Percentiles rank a stretch among this genome's conserved stretches.
phyloP scores from a whole-genome alignment of 73 alveolate species.

The Paramecium caudatum region DNA sequence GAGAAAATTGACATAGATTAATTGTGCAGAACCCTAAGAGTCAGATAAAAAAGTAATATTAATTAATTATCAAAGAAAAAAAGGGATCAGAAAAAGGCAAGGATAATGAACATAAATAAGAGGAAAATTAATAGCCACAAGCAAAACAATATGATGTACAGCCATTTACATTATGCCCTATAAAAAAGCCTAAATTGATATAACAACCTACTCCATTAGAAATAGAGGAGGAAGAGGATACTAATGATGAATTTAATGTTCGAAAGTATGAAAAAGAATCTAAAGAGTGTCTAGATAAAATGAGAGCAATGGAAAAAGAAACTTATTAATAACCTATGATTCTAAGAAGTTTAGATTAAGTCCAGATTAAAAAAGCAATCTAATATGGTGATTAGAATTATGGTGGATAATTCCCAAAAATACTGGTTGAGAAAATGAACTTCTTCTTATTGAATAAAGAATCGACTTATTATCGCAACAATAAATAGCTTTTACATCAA shows the following conservation, averaged over 20 bases:
- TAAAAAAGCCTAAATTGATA: too few relatives aligned
- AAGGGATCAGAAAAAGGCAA: neutral
- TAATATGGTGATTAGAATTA: neutral
- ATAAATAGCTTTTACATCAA: neutral
- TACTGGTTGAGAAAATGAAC: slow-evolving; percentile 18
- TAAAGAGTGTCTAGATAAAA: too few relatives aligned
- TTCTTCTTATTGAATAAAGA: slow-evolving; percentile 2
- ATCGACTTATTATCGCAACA: neutral
- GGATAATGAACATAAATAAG: slow-evolving; percentile 19
- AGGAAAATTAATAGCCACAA: neutral
- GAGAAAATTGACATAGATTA: slow-evolving; percentile 4
- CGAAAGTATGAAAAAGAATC: too few relatives aligned
- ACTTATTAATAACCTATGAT: neutral
- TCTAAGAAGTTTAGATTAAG: neutral
- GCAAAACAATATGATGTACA: too few relatives aligned
- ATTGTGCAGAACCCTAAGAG: neutral
- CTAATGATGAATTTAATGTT: too few relatives aligned
- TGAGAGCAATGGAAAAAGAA: neutral
- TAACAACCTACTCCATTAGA: too few relatives aligned
- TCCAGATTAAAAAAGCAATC: neutral
- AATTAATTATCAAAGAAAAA: neutral
- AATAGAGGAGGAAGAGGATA: too few relatives aligned
- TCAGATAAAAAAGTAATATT: slow-evolving; percentile 3
- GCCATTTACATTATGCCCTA: too few relatives aligned
- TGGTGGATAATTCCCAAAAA: neutral